phyloP scores from a whole-genome alignment of 192 early-diverging fungal species.

The Gryganskiella cystojenkinii region DNA sequence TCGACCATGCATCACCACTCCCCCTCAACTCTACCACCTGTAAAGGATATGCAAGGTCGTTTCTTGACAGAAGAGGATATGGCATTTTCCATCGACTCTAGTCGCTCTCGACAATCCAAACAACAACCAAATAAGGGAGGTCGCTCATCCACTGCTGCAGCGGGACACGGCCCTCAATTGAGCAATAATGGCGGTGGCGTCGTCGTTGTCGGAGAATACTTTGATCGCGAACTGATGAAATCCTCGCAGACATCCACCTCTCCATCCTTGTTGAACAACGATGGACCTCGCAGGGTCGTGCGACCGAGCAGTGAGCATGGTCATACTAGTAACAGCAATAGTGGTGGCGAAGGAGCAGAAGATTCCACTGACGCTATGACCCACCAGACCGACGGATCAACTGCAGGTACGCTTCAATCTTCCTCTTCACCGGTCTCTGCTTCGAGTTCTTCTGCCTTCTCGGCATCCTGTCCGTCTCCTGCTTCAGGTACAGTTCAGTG shows the following conservation, averaged over 20 bases:
- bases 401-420: slow-evolving; percentile 34
- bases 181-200: too few species aligned
- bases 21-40: slow-evolving; percentile 19
- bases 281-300: not conserved
- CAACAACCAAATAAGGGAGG: slow-evolving; percentile 9
- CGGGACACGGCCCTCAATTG: slow-evolving; percentile 14
- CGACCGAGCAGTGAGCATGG: not conserved
- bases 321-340: not conserved
- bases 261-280: not conserved
- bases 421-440: slow-evolving; percentile 7
- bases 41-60: slow-evolving; percentile 7
- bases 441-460: slow-evolving; percentile 21
- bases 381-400: too few species aligned
- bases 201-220: not conserved
- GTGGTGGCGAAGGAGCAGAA: slow-evolving; percentile 39
- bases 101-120: slow-evolving; percentile 20
- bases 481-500: slow-evolving; percentile 28
- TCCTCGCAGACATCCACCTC: not conserved
- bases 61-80: not conserved
- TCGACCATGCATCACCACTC: slow-evolving; percentile 35
- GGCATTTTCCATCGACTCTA: not conserved
- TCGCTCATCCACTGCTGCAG: not conserved
- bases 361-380: slow-evolving; percentile 18
- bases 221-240: not conserved
- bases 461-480: slow-evolving; percentile 25